These are phyloP conservation scores for Hyaloscypha variabilis DNA, from an alignment of 495 filamentous ascomycete species.

Conservation along the genomic window DNA sequence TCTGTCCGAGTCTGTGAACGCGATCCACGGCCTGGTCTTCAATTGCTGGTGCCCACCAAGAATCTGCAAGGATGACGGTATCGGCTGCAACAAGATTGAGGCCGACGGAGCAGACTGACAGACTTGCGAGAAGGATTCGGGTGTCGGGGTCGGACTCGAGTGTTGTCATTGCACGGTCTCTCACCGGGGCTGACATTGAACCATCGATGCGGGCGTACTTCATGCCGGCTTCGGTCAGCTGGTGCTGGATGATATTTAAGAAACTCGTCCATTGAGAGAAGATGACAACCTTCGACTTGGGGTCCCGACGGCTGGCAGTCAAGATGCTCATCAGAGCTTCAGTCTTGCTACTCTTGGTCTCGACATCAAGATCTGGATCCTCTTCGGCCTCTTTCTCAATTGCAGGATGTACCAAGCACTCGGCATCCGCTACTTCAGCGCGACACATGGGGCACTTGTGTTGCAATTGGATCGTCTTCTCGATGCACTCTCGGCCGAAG, in stretches of 20 bases:
- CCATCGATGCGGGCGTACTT: constrained; percentile 82
- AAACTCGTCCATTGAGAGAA: constrained; percentile 96
- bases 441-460: constrained; percentile 91
- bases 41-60: constrained; percentile 88
- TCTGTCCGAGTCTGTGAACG: constrained; percentile 88
- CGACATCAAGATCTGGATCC: constrained; percentile 49
- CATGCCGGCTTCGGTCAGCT: constrained; percentile 64
- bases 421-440: constrained; percentile 62
- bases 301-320: constrained; percentile 66
- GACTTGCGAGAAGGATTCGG: constrained; percentile 78
- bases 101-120: constrained; percentile 84
- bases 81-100: constrained; percentile 89
- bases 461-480: constrained; percentile 76
- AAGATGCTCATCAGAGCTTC: constrained; percentile 81
- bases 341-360: constrained; percentile 79
- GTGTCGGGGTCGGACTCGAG: constrained; percentile 71
- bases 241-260: constrained; percentile 73
- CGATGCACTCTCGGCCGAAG: constrained; percentile 77
- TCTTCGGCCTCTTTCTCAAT: constrained; percentile 48
- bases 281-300: constrained; percentile 78
- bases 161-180: constrained; percentile 68
- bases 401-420: constrained; percentile 64
- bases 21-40: constrained; percentile 94
- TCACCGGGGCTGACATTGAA: constrained; percentile 66
- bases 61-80: constrained; percentile 82